phyloP scores from a whole-genome alignment of 2,329 filamentous ascomycete species.

The Purpureocillium lavendulum region DNA sequence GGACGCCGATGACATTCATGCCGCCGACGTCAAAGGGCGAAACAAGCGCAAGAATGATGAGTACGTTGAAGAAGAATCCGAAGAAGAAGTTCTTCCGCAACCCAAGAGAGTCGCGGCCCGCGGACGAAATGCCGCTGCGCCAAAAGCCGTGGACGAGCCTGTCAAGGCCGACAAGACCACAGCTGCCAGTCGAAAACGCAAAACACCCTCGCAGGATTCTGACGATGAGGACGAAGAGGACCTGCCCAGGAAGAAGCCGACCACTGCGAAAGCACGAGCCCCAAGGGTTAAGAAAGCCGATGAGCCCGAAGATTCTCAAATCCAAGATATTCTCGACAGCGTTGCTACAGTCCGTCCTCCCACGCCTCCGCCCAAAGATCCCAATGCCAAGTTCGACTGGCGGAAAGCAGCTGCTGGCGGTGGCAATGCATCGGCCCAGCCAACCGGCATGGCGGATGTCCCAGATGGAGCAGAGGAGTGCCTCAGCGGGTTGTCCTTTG shows the following conservation, averaged over 20 bases:
- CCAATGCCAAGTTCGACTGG: slow-evolving; percentile 73
- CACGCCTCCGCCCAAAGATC: slow-evolving; percentile 67
- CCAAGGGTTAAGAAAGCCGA: slow-evolving; percentile 57
- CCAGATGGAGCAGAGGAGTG: slow-evolving; percentile 84
- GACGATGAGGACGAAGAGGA: slow-evolving; percentile 52
- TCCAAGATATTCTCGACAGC: slow-evolving; percentile 75
- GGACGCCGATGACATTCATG: slow-evolving; percentile 76
- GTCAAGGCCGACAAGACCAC: slow-evolving; percentile 22
- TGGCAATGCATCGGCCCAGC: slow-evolving; percentile 50
- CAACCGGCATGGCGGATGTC: slow-evolving; percentile 60
- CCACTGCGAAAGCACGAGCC: slow-evolving; percentile 49
- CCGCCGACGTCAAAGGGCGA: slow-evolving; percentile 57
- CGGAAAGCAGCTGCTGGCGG: slow-evolving; percentile 50
- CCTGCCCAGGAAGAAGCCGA: slow-evolving; percentile 47
- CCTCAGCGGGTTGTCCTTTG: slow-evolving; percentile 80
- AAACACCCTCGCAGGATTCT: slow-evolving; percentile 44
- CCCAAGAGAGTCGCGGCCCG: slow-evolving; percentile 48
- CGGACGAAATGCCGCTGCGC: slow-evolving; percentile 17
- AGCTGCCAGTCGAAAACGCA: slow-evolving; percentile 43
- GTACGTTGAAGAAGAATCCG: slow-evolving; percentile 65
- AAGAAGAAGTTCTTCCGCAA: slow-evolving; percentile 57
- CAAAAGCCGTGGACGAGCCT: slow-evolving; percentile 12
- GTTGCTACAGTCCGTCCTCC: slow-evolving; percentile 79
- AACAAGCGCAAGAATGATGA: slow-evolving; percentile 65
- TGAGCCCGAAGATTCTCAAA: slow-evolving; percentile 59